Evolutionary conservation across 164 flowering plant species (phyloP).

Genomic region (Stephania yunnanensis): DNA sequence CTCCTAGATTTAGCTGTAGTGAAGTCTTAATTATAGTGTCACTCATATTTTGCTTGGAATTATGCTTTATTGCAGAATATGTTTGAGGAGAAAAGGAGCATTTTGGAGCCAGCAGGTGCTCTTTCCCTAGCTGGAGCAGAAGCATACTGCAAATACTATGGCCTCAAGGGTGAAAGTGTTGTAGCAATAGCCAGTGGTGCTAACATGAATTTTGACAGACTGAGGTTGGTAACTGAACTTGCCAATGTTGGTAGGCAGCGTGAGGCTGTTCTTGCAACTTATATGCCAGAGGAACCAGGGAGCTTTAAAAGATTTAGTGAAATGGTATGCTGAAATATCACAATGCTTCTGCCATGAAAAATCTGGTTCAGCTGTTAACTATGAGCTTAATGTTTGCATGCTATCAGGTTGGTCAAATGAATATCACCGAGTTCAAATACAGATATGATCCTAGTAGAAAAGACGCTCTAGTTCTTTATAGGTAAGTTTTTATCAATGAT

Average conservation of each 20-base stretch:
- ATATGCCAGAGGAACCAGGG: conserved; percentile 77
- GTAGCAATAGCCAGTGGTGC: conserved; percentile 95
- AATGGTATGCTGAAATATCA: conserved; percentile 37
- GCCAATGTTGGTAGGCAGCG: conserved; percentile 91
- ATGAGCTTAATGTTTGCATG: conserved; percentile 7
- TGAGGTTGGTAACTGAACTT: conserved; percentile 92
- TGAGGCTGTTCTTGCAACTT: conserved; percentile 92
- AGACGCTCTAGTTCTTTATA: conserved; percentile 76
- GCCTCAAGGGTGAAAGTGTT: conserved; percentile 66
- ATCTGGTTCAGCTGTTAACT: background rate
- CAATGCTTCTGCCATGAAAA: background rate
- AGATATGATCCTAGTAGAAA: conserved; percentile 48
- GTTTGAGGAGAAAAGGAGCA: conserved; percentile 98
- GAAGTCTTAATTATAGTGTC: background rate
- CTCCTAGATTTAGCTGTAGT: background rate
- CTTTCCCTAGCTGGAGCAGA: conserved; percentile 98
- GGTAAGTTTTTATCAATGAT: conserved; percentile 37
- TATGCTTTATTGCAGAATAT: conserved; percentile 55
- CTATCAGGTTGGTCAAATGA: conserved; percentile 78
- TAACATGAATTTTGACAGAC: conserved; percentile 93
- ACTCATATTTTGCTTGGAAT: background rate
- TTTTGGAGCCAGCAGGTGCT: conserved; percentile 98
- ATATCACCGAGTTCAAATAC: conserved; percentile 92
- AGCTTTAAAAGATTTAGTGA: conserved; percentile 73
- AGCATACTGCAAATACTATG: conserved; percentile 96